These are phyloP conservation scores for Bigelowiella natans DNA, from an alignment of 78 protist species.

Conservation along the genomic window DNA sequence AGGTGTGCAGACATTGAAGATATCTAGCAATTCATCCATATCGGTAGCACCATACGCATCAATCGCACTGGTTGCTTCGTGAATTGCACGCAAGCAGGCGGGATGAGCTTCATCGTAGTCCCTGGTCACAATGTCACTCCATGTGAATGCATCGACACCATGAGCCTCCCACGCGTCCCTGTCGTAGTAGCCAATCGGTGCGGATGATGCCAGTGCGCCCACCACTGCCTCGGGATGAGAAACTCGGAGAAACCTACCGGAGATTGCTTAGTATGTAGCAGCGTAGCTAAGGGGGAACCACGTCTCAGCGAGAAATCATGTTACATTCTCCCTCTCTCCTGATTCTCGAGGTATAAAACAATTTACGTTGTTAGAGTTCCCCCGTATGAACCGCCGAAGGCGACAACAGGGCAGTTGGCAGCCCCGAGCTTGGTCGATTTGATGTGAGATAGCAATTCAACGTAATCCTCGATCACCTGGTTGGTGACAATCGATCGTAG, in stretches of 20 bases:
- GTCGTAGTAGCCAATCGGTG: slow-evolving; percentile 36
- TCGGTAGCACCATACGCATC: neutral
- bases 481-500: too few species aligned
- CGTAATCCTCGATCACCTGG: slow-evolving; percentile 9
- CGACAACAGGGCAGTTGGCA: slow-evolving; percentile 6
- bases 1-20: too few species aligned
- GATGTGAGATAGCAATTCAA: neutral
- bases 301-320: neutral
- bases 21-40: neutral
- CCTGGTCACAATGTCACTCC: neutral
- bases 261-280: neutral
- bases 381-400: slow-evolving; percentile 56
- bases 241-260: neutral
- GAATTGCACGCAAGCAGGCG: too few species aligned
- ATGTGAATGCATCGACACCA: neutral
- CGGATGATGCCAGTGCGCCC: slow-evolving; percentile 43
- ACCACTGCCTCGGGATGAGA: slow-evolving; percentile 32
- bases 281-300: too few species aligned
- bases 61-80: neutral
- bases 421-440: neutral
- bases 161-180: neutral
- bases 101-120: neutral
- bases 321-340: neutral
- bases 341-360: neutral
- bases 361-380: slow-evolving; percentile 41